Evolutionary conservation across 441 rosid genomes (phyloP), one percentile per base, ranked within the genome.

Genomic region (Pelargonium citronellum): DNA sequence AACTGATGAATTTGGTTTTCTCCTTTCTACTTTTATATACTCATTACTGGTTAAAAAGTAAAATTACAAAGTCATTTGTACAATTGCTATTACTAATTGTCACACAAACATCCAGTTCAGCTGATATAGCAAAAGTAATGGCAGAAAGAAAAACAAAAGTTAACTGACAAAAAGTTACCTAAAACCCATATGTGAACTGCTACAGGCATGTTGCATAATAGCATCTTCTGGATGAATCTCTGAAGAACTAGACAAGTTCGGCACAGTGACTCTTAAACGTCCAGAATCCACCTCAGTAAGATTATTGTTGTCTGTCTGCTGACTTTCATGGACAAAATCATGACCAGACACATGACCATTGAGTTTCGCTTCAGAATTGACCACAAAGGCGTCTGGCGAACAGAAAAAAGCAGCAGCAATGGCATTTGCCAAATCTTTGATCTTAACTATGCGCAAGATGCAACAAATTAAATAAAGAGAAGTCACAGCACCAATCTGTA

Each of bases 401-500:
- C 85, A 89, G 74, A 96, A 87, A 81, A 92, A 85, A 66, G 95
- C 90, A 78, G 95, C 96, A 76, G 97, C 95, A 84, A 91, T 83
- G 68, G 84, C 83, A 75, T 93, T 96, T 34, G 96, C 96, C 91
- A 93, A 78, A 82, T 96, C 98, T 84, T 87, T 96, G 82, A 91
- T 96, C 82, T 96, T 93, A 70, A 96, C 92, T 64, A 93, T 87
- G 79, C 85, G 92, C 80, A 96, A 80, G 83, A 96, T 93, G 96
- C 96, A 89, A 69, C 96, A 96, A 75, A 96, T 91, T 73, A 91
- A 79, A 82, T 92, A 93, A 74, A 96, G 84, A 68, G 96, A 91
- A 75, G 97, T 90, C 78, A 85, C 77, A 44, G 94, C 85, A 78
- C 89, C 89, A 62, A 90, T 74, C 75, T 80, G 81, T 61, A 72